Evolutionary conservation across 1,284 basidiomycete species (phyloP).

Genomic region (Ceratobasidium sp.): DNA sequence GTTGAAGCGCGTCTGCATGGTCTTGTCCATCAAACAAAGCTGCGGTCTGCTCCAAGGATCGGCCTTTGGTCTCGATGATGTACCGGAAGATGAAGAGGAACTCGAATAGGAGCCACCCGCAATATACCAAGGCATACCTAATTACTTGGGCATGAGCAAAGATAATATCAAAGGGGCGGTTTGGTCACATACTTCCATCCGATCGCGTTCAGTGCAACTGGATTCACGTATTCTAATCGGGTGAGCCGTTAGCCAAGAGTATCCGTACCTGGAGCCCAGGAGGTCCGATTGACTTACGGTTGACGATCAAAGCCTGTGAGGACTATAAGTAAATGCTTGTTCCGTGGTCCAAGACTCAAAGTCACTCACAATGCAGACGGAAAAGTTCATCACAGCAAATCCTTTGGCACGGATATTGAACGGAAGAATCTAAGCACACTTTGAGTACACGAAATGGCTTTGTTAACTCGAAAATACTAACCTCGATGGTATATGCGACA

Average conservation of each 20-base stretch:
- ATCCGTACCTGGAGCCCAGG: neutral
- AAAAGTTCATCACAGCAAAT: constrained; percentile 72
- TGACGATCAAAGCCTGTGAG: constrained; percentile 64
- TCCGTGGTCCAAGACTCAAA: neutral
- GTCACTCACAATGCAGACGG: constrained; percentile 61
- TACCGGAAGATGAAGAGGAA: constrained; percentile 54
- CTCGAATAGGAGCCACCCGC: constrained; percentile 53
- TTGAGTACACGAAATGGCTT: neutral
- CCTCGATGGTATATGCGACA: constrained; percentile 62
- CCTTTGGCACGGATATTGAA: constrained; percentile 75
- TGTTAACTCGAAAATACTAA: neutral
- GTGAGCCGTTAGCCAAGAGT: neutral
- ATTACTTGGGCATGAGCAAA: neutral
- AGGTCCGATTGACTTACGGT: constrained; percentile 54
- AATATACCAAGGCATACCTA: constrained; percentile 61
- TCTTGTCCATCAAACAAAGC: constrained; percentile 53
- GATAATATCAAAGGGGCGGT: neutral
- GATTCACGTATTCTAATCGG: constrained; percentile 68
- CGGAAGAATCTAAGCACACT: constrained; percentile 69
- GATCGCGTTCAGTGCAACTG: constrained; percentile 71
- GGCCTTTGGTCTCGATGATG: constrained; percentile 52
- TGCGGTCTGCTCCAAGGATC: constrained; percentile 50
- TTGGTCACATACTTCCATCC: constrained; percentile 70
- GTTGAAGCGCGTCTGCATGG: constrained; percentile 42
- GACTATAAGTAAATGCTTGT: constrained; percentile 50